Percentiles rank a stretch among this genome's conserved stretches.
Evolutionary conservation across 2,329 filamentous ascomycete genomes (phyloP).

Genomic region (Aspergillus alliaceus): DNA sequence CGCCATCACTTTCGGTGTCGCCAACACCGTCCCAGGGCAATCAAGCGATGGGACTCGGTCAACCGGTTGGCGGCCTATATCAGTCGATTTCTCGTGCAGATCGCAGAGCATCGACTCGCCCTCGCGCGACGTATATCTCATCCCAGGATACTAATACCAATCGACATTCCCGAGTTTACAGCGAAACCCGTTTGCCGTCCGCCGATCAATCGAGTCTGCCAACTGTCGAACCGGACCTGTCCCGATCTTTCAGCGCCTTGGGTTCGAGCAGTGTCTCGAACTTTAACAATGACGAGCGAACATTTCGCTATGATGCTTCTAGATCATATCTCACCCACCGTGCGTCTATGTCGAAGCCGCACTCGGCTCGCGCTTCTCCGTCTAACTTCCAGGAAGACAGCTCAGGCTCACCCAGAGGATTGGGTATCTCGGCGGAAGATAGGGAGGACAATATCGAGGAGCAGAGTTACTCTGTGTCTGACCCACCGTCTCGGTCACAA

Average conservation of each 20-base stretch:
- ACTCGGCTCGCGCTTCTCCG: constrained; percentile 14
- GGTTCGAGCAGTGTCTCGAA: constrained; percentile 35
- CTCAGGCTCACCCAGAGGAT: constrained; percentile 22
- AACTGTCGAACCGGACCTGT: constrained; percentile 42
- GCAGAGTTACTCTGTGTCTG: constrained; percentile 35
- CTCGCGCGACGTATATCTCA: constrained; percentile 35
- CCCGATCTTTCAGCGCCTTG: constrained; percentile 64
- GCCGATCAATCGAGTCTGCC: constrained; percentile 29
- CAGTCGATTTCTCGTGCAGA: constrained; percentile 42
- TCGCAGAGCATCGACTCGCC: constrained; percentile 48
- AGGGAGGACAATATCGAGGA: constrained; percentile 25
- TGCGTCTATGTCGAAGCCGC: constrained; percentile 42
- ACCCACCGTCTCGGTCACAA: constrained; percentile 62
- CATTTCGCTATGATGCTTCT: constrained; percentile 33
- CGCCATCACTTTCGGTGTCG: constrained; percentile 51
- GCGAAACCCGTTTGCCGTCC: constrained; percentile 58
- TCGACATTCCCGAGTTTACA: constrained; percentile 61
- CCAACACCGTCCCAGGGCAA: constrained; percentile 39
- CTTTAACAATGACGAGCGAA: constrained; percentile 32
- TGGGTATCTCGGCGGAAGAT: constrained; percentile 30
- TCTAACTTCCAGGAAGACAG: constrained; percentile 16
- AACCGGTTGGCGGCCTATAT: constrained; percentile 44
- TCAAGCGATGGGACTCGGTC: constrained; percentile 34
- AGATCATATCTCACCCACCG: constrained; percentile 34
- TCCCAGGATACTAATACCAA: constrained; percentile 39